A percentile compares a stretch with the other conserved stretches of the same genome.
Evolutionary conservation across 345 rosid genomes (phyloP).

Genomic region (Jatropha curcas): DNA sequence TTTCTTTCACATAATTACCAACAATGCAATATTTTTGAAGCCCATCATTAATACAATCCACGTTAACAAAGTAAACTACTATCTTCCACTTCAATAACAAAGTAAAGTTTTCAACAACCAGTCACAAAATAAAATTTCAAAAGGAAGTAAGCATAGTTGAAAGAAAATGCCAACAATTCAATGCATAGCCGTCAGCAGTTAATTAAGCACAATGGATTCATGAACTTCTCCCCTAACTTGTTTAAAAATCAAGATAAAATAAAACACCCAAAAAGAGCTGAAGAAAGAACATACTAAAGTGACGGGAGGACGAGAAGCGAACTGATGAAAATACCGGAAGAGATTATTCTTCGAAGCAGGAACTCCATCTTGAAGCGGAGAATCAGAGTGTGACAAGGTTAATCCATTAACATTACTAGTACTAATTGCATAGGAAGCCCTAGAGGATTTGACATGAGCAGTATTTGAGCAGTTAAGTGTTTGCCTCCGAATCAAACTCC

Average conservation of each 20-base stretch:
- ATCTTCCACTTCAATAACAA: not conserved
- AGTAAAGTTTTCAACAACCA: not conserved
- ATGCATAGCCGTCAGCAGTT: not conserved
- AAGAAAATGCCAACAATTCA: not conserved
- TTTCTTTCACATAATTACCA: not conserved
- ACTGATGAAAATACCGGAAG: slow-evolving; percentile 16
- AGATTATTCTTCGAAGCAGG: slow-evolving; percentile 12
- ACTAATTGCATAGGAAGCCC: slow-evolving; percentile 1
- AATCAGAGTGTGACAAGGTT: not conserved
- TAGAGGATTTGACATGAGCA: slow-evolving; percentile 13
- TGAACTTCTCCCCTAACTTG: not conserved
- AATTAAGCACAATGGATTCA: not conserved
- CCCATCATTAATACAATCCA: not conserved
- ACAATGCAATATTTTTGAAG: not conserved
- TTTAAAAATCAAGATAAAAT: not conserved
- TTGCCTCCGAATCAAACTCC: slow-evolving; percentile 33
- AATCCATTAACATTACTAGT: not conserved
- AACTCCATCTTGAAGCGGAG: slow-evolving; percentile 6
- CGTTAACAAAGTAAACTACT: not conserved
- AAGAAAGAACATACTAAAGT: not conserved
- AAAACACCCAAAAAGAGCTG: not conserved
- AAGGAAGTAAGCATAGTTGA: not conserved
- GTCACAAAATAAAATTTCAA: not conserved
- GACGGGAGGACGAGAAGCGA: slow-evolving; percentile 18
- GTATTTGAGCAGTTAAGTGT: slow-evolving; percentile 9